phyloP scores from a whole-genome alignment of 306 rosid species.

The Corylus heterophylla region DNA sequence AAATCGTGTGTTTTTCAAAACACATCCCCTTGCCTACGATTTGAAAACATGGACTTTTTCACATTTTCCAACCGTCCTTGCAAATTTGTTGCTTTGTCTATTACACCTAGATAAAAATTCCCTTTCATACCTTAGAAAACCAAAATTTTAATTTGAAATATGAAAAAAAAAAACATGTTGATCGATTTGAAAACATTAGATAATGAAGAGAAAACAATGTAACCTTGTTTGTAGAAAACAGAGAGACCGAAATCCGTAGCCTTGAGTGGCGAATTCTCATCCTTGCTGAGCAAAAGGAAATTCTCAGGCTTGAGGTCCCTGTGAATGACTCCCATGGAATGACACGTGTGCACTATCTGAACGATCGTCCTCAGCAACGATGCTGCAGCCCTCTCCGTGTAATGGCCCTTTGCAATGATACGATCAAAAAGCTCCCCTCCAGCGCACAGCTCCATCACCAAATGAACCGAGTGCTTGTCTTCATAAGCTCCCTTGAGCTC shows the following conservation, averaged over 20 bases:
- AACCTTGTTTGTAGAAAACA: constrained; percentile 96
- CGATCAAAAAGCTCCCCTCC: constrained; percentile 96
- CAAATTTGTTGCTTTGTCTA: too few species aligned
- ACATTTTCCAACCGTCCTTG: too few species aligned
- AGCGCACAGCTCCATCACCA: constrained; percentile 94
- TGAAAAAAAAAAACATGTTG: too few species aligned
- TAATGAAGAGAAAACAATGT: not conserved
- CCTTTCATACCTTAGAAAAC: too few species aligned
- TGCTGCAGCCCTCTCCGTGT: constrained; percentile 93
- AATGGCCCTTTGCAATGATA: constrained; percentile 91
- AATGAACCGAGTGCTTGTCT: constrained; percentile 84
- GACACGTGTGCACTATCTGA: constrained; percentile 88
- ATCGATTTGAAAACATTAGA: too few species aligned
- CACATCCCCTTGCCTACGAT: too few species aligned
- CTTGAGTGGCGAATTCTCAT: constrained; percentile 83
- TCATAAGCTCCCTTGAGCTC: constrained; percentile 89
- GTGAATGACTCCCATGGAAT: constrained; percentile 95
- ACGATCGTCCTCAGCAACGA: constrained; percentile 78
- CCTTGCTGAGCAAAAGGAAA: constrained; percentile 79
- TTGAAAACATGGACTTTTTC: too few species aligned
- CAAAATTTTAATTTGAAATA: not conserved
- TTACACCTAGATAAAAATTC: too few species aligned
- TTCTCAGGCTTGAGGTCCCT: constrained; percentile 99
- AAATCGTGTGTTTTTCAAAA: too few species aligned
- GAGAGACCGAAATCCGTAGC: constrained; percentile 98